Base-by-base conservation (phyloP, 1,139 yeast genomes). In the Yamadazyma siamensis region DNA sequence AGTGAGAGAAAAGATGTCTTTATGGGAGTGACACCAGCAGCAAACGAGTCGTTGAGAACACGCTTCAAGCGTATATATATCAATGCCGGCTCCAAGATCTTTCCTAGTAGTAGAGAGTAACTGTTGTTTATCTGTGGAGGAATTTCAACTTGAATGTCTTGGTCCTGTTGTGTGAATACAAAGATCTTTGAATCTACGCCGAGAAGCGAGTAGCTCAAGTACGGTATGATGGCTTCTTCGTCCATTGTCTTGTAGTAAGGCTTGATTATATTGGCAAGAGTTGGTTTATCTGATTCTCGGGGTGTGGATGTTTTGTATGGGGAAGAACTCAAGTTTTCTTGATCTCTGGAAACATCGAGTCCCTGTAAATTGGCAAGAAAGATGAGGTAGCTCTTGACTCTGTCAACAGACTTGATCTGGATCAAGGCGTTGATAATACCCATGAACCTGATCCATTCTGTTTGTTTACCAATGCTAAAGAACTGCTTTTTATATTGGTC, bases 151-250 rank as follows among this genome's bases (percentile, higher is more conserved):
- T 21, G 26, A 6, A 61, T 44, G 10, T 61, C 52, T 13, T 44
- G 45, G 16, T 48, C 46, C 6, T 61, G 56, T 5, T 54, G 54
- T 5, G 46, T 47, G 54, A 82, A 72, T 2, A 75, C 67, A 30
- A 87, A 72, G 25, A 77, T 46, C 24, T 70, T 71, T 1, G 95
- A 79, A 27, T 84, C 82, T 6, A 85, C 69, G 0, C 95, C 96
- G 15, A 81, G 67, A 19, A 89, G 56, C 0, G 86, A 74, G 50
- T 74, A 88, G 3, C 83, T 75, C 4, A 86, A 56, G 40, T 74
- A 80, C 10, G 65, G 62, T 30, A 84, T 46, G 3, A 87, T 66
- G 4, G 63, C 70, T 6, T 57, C 57, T 38, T 82, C 88, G 3
- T 56, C 50, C 24, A 59, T 35, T 1, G 67, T 46, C 16, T 60